Conservation (phyloP, 257 asterid genomes). For the Coffea canephora region DNA sequence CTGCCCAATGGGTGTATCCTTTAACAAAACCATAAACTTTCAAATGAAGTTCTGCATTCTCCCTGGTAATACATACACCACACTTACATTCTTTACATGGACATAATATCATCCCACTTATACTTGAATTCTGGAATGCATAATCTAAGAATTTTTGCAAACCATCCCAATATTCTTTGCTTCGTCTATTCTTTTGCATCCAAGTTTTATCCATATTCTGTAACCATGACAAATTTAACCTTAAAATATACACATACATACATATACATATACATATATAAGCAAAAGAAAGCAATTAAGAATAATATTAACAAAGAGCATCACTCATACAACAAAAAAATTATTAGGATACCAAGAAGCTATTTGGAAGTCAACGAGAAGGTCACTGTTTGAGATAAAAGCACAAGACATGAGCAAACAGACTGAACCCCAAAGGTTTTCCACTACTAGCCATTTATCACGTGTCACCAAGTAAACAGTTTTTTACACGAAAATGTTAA, state of each 20-base stretch:
- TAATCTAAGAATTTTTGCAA: too few species aligned
- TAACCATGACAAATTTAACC: not conserved
- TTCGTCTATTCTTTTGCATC: not conserved
- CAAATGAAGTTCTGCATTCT: not conserved
- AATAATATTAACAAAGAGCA: not conserved
- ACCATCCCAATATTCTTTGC: too few species aligned
- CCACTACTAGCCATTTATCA: too few species aligned
- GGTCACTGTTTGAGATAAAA: not conserved
- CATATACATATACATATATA: too few species aligned
- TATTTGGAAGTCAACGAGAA: not conserved
- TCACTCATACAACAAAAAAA: not conserved
- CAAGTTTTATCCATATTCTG: not conserved
- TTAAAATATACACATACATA: too few species aligned
- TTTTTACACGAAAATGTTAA: too few species aligned
- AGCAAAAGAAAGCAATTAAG: not conserved
- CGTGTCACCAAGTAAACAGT: too few species aligned
- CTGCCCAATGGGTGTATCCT: not conserved
- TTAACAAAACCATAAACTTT: not conserved
- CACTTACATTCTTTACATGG: too few species aligned
- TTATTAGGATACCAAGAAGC: not conserved
- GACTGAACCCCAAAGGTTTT: too few species aligned
- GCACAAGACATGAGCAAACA: not conserved
- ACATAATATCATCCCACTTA: too few species aligned
- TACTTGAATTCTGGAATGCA: too few species aligned
- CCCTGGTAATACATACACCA: not conserved